A percentile compares a stretch with the other conserved stretches of the same genome.
These are phyloP conservation scores for Fusarium devonianum DNA, from an alignment of 2,329 filamentous ascomycete genomes.

Conservation along the genomic window DNA sequence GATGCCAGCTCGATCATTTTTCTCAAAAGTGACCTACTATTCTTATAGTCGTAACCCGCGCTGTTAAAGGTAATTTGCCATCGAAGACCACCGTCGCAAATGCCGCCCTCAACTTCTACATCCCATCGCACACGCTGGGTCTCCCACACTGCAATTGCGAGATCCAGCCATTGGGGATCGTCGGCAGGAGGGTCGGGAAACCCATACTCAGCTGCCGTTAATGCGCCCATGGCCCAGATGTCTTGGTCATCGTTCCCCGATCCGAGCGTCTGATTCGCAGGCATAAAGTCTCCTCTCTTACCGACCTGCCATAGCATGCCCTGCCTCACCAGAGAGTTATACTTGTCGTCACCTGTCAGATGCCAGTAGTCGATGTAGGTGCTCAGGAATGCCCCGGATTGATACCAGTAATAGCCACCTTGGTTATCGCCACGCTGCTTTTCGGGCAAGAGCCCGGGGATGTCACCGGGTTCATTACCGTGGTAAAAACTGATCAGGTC, in stretches of 20 bases:
- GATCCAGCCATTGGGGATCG: slow-evolving; percentile 65
- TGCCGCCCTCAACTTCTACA: slow-evolving; percentile 62
- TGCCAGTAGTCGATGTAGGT: slow-evolving; percentile 75
- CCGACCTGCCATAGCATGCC: slow-evolving; percentile 66
- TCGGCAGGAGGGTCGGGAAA: slow-evolving; percentile 64
- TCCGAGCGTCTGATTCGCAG: slow-evolving; percentile 61
- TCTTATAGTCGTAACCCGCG: slow-evolving; percentile 79
- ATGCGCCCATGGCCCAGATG: slow-evolving; percentile 73
- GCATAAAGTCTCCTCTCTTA: slow-evolving; percentile 63
- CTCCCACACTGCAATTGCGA: slow-evolving; percentile 66
- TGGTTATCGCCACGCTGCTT: slow-evolving; percentile 45
- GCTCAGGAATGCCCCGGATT: slow-evolving; percentile 72
- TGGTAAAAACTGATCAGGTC: slow-evolving; percentile 60
- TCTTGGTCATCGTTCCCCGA: slow-evolving; percentile 74
- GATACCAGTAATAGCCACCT: slow-evolving; percentile 74
- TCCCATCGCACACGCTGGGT: slow-evolving; percentile 55
- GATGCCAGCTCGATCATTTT: background rate
- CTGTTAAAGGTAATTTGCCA: slow-evolving; percentile 81
- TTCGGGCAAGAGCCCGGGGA: slow-evolving; percentile 63
- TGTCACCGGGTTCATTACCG: slow-evolving; percentile 58
- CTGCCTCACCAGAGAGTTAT: slow-evolving; percentile 64
- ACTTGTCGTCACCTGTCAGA: slow-evolving; percentile 68
- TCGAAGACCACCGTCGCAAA: slow-evolving; percentile 70
- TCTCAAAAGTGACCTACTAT: slow-evolving; percentile 50
- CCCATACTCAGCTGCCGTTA: slow-evolving; percentile 70